A percentile compares a stretch with the other conserved stretches of the same genome.
Evolutionary conservation across 495 filamentous ascomycete genomes (phyloP).

Genomic region (Podospora bellae-mahoneyi): DNA sequence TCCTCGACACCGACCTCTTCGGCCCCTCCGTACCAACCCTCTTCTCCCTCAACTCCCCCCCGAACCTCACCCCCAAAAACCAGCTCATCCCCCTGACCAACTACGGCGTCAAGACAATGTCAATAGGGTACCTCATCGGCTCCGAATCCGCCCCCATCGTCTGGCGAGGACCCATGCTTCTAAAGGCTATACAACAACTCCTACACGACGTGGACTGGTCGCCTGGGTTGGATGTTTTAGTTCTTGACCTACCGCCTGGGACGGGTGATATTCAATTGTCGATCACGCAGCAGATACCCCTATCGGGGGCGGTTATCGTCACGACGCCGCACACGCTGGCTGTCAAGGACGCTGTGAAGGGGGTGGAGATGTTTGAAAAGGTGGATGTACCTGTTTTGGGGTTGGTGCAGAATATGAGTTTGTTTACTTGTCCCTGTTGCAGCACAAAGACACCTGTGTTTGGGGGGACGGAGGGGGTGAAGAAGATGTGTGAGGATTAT

Average conservation of each 20-base stretch:
- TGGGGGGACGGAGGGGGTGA: conserved; percentile 51
- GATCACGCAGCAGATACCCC: conserved; percentile 82
- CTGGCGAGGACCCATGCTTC: conserved; percentile 96
- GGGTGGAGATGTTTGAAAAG: conserved; percentile 86
- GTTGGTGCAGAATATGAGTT: conserved; percentile 95
- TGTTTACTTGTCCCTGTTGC: conserved; percentile 80
- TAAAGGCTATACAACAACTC: conserved; percentile 94
- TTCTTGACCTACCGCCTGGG: conserved; percentile 89
- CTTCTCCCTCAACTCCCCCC: conserved; percentile 65
- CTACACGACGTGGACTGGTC: conserved; percentile 93
- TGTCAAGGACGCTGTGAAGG: conserved; percentile 82
- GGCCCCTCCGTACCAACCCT: conserved; percentile 92
- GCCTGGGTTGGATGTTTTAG: conserved; percentile 67
- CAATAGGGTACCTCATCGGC: conserved; percentile 88
- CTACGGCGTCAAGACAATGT: conserved; percentile 96
- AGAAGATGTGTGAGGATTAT: conserved; percentile 47
- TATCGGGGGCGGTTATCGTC: conserved; percentile 82
- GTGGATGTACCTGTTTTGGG: conserved; percentile 73
- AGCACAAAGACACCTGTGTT: conserved; percentile 74
- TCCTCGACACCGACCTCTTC: conserved; percentile 95
- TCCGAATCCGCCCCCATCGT: conserved; percentile 73
- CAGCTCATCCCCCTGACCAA: conserved; percentile 85
- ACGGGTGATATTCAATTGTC: conserved; percentile 94
- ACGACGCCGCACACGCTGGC: conserved; percentile 92
- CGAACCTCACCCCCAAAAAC: conserved; percentile 59